Base-by-base conservation (phyloP, 164 flowering plant genomes). In the Annona cherimola region DNA sequence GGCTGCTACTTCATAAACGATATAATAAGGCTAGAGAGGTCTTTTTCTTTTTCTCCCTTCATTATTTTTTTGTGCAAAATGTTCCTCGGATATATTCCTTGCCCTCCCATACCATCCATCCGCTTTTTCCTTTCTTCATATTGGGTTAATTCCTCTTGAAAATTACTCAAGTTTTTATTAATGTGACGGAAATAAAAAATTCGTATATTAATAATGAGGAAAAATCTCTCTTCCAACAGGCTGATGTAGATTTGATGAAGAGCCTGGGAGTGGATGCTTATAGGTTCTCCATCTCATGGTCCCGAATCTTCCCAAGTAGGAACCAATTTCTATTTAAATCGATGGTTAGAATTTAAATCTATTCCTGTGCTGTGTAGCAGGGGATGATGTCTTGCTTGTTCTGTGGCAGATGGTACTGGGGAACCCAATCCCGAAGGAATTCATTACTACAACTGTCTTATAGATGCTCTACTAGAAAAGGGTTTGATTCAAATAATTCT, bases 231-330 rank as follows among this genome's bases (percentile, higher is more conserved):
- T 50, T 50, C 68, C 35, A 26, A 70, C 93, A 94, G 98, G 71
- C 69, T 57, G 98, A 94, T 74, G 83, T 90, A 68, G 85, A 86
- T 67, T 77, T 89, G 81, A 92, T 92, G 96, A 84, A 88, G 82
- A 83, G 88, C 74, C 16, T 94, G 82, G 95, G 94, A 69, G 83
- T 92, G 93, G 96, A 92, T 80, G 93, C 96, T 69, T 94, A 92
- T 77, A 84, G 96, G 79, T 90, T 92, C 74, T 94, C 98, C 9
- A 87, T 94, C 63, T 89, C 97, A 61, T 92, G 96, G 98, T 68
- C 98, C 41, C 88, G 98, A 84, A 90, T 94, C 61, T 86, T 85
- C 74, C 95, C 95, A 64, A 88, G 97, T 92, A 85, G 86, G 85
- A 66, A 35, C 12, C 42, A 18, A 61, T 11, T 2, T n/a, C 26